Conservation (phyloP, 139 green algal genomes). For the Zygnema circumcarinatum region DNA sequence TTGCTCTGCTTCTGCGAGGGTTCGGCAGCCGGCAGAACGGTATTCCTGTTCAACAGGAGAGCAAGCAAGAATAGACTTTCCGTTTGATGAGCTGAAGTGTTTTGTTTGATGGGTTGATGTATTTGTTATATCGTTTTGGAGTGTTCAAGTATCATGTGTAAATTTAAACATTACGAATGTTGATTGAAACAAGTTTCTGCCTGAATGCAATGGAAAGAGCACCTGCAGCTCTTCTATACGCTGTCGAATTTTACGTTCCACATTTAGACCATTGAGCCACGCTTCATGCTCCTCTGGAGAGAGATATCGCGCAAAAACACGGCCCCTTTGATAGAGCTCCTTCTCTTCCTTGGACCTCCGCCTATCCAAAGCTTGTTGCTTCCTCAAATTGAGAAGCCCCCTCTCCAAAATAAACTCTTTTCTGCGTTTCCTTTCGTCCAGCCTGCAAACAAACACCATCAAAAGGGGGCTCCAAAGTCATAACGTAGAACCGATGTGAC, state of each 20-base stretch:
- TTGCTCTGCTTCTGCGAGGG: slow-evolving; percentile 74
- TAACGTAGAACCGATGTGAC: not conserved
- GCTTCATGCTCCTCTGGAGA: slow-evolving; percentile 76
- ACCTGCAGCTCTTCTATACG: slow-evolving; percentile 83
- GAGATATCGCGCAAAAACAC: slow-evolving; percentile 83
- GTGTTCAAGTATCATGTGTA: too few relatives aligned
- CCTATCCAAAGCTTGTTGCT: slow-evolving; percentile 57
- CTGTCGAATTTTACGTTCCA: slow-evolving; percentile 79
- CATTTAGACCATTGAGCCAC: slow-evolving; percentile 79
- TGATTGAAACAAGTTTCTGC: too few relatives aligned
- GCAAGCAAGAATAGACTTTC: not conserved
- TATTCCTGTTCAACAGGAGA: slow-evolving; percentile 67
- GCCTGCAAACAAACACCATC: slow-evolving; percentile 59
- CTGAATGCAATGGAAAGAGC: too few relatives aligned
- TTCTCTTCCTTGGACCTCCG: slow-evolving; percentile 72
- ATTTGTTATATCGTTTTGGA: too few relatives aligned
- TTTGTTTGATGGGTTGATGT: too few relatives aligned
- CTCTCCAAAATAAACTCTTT: slow-evolving; percentile 79
- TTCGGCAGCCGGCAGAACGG: slow-evolving; percentile 69
- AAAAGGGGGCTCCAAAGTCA: too few relatives aligned
- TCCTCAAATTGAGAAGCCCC: slow-evolving; percentile 75
- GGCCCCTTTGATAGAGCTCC: slow-evolving; percentile 73
- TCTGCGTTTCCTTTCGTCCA: slow-evolving; percentile 74
- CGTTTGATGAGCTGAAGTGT: too few relatives aligned
- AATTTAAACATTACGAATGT: too few relatives aligned